Evolutionary conservation across 345 rosid species (phyloP), one percentile per base, ranked within the genome.

Genomic region (Hibiscus mutabilis): DNA sequence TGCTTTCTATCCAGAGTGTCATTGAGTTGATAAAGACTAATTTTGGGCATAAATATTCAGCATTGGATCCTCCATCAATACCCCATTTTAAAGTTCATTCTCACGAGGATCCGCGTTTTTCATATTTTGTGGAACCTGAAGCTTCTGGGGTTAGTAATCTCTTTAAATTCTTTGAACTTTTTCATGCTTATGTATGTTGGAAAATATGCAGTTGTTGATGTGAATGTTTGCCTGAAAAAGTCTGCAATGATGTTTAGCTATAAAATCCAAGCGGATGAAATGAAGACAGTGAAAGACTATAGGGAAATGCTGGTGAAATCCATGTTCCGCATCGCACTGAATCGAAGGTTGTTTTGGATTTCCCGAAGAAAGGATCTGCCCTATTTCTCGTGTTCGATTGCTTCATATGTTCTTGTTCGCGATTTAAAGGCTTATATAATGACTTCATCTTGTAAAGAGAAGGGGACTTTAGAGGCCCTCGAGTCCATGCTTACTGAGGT

Each of bases 401-500:
- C 84, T 82, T 88, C 93, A 62, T 93, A 89, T 83, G 84, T 74
- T 74, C 80, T 89, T 77, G 97, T 91, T 81, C 83, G 77, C 76
- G 87, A 93, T 60, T 67, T 84, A 73, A 91, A 89, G 84, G 96
- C 97, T 71, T 89, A 81, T 73, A 89, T 88, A 57, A 91, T 93
- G 85, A 83, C 86, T 71, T 84, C 98, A 22, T 82, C 86, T 10
- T 92, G 95, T 82, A 90, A 90, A 80, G 96, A 88, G 79, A 87
- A 81, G 78, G 96, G 95, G 72, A 86, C 92, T 66, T 74, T 89
- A 68, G 86, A 80, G 79, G 91, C 98, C 70, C 75, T 93, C 56
- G 91, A 91, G 75, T 93, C 97, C 49, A 88, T 93, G 91, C 92
- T 93, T 25, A 80, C 76, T 72, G 98, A 93, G 97, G 98, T 89